Evolutionary conservation across 2,329 filamentous ascomycete genomes (phyloP).

Genomic region (Ascochyta rabiei): DNA sequence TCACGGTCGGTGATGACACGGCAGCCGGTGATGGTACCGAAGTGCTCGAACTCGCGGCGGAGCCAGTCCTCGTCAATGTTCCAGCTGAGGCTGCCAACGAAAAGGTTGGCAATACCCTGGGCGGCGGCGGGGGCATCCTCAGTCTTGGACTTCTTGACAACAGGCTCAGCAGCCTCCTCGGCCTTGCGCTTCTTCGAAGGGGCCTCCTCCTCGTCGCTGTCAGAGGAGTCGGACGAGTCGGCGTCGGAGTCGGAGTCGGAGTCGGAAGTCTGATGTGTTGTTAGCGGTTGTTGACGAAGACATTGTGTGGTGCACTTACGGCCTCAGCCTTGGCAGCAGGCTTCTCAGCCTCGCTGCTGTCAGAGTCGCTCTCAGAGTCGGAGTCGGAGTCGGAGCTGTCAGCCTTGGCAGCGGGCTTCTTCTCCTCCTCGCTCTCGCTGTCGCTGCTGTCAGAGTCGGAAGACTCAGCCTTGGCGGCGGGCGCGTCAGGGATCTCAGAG

Average conservation of each 20-base stretch:
- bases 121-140: conserved; percentile 50
- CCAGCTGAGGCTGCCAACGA: conserved; percentile 91
- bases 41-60: conserved; percentile 79
- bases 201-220: conserved; percentile 47
- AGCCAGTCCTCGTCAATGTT: conserved; percentile 85
- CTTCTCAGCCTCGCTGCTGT: conserved; percentile 28
- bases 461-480: conserved; percentile 45
- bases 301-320: conserved; percentile 18
- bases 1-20: conserved; percentile 85
- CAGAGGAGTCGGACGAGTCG: conserved; percentile 40
- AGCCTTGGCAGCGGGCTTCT: conserved; percentile 29
- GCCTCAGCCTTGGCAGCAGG: conserved; percentile 34
- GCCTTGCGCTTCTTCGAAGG: conserved; percentile 73
- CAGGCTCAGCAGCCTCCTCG: conserved; percentile 55
- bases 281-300: conserved; percentile 20
- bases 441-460: conserved; percentile 42
- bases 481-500: conserved; percentile 43
- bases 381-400: conserved; percentile 48
- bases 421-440: conserved; percentile 35
- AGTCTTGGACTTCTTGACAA: conserved; percentile 74
- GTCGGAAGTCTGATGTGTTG: conserved; percentile 37
- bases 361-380: conserved; percentile 39
- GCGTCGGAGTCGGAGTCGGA: conserved; percentile 49
- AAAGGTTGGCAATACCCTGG: conserved; percentile 70
- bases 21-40: conserved; percentile 72